Evolutionary conservation across 805 yeast genomes (phyloP), one percentile per base, ranked within the genome.

Genomic region (Saturnispora zaruensis): DNA sequence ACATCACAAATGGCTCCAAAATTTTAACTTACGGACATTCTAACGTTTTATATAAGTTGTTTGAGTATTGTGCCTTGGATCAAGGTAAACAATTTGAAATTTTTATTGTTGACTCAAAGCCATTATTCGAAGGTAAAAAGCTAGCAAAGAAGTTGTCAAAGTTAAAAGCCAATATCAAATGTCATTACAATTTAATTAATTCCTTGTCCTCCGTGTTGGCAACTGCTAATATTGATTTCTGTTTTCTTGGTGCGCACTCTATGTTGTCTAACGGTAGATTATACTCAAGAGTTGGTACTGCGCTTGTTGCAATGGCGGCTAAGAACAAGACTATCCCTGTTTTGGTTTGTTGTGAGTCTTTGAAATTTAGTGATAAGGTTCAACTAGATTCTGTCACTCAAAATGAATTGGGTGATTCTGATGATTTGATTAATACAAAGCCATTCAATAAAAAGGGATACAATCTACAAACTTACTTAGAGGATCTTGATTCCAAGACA

Each of bases 161-260:
- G 6, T 51, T 61, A 8, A 71, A 71, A 21, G 8, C 44, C 13
- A 87, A 88, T 37, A 73, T 93, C 48, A 81, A 82, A 57, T 75
- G 85, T 47, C 83, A 87, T 46, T 93, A 93, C 61, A 86, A 84
- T 20, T 69, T 89, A 55, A 78, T 93, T 52, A 84, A 82, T 49
- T 84, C 96, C 18, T 71, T 93, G 45, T 78, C 90, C 3, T 81
- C 93, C 24, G 81, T 88, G 8, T 75, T 93, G 59, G 85, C 83
- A 57, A 58, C 61, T 49, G 55, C 66, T 0, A 89, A 87, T 64
- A 91, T 93, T 32, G 93, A 93, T 58, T 84, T 85, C 56, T 95
- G 93, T 6, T 84, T 93, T 65, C 72, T 93, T 33, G 99, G 99
- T 14, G 98, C 98, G 0, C 98, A 93, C 64, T 95, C 97, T 30